phyloP scores from a whole-genome alignment of 345 rosid species.

The Cardamine chenopodiifolia region DNA sequence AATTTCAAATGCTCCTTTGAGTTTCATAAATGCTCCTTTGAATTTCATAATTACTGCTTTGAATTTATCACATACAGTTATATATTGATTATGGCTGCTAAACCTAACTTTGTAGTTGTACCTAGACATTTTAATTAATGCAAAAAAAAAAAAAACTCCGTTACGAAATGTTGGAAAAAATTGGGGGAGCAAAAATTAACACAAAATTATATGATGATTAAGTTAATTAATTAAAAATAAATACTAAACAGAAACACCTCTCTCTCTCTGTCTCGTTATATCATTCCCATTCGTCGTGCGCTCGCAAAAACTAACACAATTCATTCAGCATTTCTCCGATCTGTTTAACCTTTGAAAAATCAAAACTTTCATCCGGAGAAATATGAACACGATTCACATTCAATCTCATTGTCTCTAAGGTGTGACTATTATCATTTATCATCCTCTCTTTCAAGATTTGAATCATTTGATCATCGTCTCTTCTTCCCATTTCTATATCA shows the following conservation, averaged over 20 bases:
- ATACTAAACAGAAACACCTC: background rate
- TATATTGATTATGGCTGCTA: too few relatives aligned
- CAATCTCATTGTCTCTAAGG: slow-evolving; percentile 32
- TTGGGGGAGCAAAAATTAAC: background rate
- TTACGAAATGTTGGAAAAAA: background rate
- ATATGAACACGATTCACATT: slow-evolving; percentile 14
- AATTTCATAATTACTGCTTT: too few relatives aligned
- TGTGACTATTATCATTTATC: background rate
- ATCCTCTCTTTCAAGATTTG: background rate
- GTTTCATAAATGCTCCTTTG: too few relatives aligned
- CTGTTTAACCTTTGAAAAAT: background rate
- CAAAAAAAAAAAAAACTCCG: too few relatives aligned
- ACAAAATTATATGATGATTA: background rate
- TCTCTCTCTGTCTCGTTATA: slow-evolving; percentile 11
- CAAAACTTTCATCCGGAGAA: background rate
- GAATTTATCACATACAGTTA: too few relatives aligned
- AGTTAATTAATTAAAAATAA: background rate
- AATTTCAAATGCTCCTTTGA: too few relatives aligned
- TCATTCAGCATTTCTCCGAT: slow-evolving; percentile 2
- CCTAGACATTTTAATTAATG: too few relatives aligned
- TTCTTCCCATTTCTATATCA: slow-evolving; percentile 1
- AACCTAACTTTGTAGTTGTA: too few relatives aligned
- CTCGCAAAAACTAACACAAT: slow-evolving; percentile 2
- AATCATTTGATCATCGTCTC: background rate
- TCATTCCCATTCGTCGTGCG: slow-evolving; percentile 19